These are phyloP conservation scores for Malus domestica DNA, from an alignment of 306 rosid species.

Conservation along the genomic window ASM211411v1 NC_041792.1:22416907-22417406, in stretches of 20 bases:
- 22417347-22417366: background rate
- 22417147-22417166: slow-evolving; percentile 67
- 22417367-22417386: background rate
- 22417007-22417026: slow-evolving; percentile 58
- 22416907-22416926: slow-evolving; percentile 5
- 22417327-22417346: background rate
- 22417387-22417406: slow-evolving; percentile 14
- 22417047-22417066: background rate
- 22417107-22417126: background rate
- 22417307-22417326: background rate
- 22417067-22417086: background rate
- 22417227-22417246: slow-evolving; percentile 87
- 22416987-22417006: slow-evolving; percentile 63
- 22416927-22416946: slow-evolving; percentile 34
- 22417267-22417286: slow-evolving; percentile 3
- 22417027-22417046: slow-evolving; percentile 45
- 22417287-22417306: slow-evolving; percentile 1
- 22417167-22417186: slow-evolving; percentile 55
- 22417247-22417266: slow-evolving; percentile 22
- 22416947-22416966: slow-evolving; percentile 85
- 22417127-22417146: background rate
- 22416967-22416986: slow-evolving; percentile 87
- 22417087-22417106: background rate
- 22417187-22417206: slow-evolving; percentile 97
- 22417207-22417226: slow-evolving; percentile 87